Conservation (phyloP, 2,329 filamentous ascomycete genomes). For the Alternaria conjuncta region DNA sequence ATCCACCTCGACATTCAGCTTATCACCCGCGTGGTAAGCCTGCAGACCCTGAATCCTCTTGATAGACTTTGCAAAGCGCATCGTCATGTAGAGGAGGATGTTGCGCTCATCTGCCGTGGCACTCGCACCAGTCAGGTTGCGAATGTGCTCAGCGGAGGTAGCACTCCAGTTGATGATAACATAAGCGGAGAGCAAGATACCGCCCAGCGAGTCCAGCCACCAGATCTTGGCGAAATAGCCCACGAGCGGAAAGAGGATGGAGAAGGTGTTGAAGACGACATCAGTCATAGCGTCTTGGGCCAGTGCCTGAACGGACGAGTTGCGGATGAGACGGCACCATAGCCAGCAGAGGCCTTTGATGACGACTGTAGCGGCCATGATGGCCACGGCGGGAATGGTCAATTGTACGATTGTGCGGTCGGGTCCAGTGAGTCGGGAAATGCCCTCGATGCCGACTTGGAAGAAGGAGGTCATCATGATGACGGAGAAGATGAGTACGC, state of each 20-base stretch:
- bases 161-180: constrained; percentile 81
- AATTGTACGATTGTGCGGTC: constrained; percentile 76
- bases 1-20: constrained; percentile 83
- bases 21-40: constrained; percentile 85
- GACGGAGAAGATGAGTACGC: constrained; percentile 79
- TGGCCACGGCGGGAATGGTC: constrained; percentile 72
- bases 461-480: constrained; percentile 88
- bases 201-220: constrained; percentile 84
- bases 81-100: constrained; percentile 85
- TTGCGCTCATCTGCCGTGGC: constrained; percentile 83
- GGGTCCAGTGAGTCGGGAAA: constrained; percentile 65
- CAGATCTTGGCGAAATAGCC: constrained; percentile 78
- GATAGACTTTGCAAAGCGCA: constrained; percentile 90
- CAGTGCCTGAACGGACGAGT: constrained; percentile 83
- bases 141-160: constrained; percentile 77
- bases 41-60: constrained; percentile 83
- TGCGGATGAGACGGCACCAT: constrained; percentile 85
- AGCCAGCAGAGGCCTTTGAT: constrained; percentile 85
- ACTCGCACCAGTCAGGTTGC: constrained; percentile 79
- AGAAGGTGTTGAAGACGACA: constrained; percentile 89
- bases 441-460: constrained; percentile 75
- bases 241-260: constrained; percentile 83
- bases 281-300: constrained; percentile 73
- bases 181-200: constrained; percentile 76
- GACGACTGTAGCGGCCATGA: constrained; percentile 81